Conservation (phyloP, 257 asterid species). For the Ballota nigra region DNA sequence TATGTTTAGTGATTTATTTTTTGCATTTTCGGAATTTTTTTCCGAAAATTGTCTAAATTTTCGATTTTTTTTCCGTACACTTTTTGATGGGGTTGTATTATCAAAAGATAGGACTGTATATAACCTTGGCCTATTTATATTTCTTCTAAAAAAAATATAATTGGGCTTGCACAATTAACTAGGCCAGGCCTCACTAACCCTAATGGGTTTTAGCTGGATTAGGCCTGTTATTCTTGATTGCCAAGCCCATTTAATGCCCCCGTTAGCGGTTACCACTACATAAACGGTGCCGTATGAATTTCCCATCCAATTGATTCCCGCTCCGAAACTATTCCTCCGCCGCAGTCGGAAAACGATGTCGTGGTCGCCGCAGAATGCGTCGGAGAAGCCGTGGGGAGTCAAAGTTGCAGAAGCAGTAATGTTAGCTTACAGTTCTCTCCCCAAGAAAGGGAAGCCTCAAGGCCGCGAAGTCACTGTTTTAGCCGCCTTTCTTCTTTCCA, state of each 20-base stretch:
- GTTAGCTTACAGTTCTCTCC: conserved; percentile 50
- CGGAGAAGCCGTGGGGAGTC: conserved; percentile 49
- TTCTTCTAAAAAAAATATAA: too few species aligned
- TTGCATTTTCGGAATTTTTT: too few species aligned
- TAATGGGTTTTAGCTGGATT: background rate
- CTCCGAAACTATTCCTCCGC: conserved; percentile 21
- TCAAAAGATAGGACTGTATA: too few species aligned
- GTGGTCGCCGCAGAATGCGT: conserved; percentile 21
- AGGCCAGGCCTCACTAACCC: background rate
- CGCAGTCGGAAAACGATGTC: conserved; percentile 21
- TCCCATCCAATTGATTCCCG: conserved; percentile 29
- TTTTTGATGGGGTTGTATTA: too few species aligned
- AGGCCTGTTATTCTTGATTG: background rate
- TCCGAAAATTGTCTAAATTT: too few species aligned
- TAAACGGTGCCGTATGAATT: background rate
- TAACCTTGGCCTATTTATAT: too few species aligned
- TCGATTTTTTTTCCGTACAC: too few species aligned
- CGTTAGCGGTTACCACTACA: background rate
- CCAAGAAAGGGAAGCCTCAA: conserved; percentile 96
- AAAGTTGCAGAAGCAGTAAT: conserved; percentile 53
- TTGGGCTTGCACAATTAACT: too few species aligned
- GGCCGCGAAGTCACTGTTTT: conserved; percentile 95
- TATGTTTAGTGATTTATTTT: too few species aligned
- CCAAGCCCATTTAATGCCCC: conserved; percentile 8
- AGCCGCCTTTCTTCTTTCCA: conserved; percentile 82